Evolutionary conservation across 1,284 basidiomycete genomes (phyloP).

Genomic region (Acaromyces ingoldii): DNA sequence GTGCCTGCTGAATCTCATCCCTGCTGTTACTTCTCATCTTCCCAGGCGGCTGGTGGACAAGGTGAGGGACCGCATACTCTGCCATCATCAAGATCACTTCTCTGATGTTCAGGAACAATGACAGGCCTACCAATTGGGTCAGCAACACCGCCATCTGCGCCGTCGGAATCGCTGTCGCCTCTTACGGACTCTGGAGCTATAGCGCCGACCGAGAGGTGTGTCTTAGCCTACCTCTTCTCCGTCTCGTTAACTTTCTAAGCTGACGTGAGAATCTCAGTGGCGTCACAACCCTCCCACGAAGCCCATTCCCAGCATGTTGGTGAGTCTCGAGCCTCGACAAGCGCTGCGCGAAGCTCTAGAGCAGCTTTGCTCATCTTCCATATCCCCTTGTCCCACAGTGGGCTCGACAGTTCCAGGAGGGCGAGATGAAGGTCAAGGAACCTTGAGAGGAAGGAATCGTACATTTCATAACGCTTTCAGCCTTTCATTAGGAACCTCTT

Average conservation of each 20-base stretch:
- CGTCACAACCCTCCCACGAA: constrained; percentile 44
- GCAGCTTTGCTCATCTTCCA: neutral
- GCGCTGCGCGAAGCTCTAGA: neutral
- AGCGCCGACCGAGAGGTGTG: constrained; percentile 57
- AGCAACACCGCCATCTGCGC: constrained; percentile 56
- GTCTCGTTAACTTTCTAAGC: neutral
- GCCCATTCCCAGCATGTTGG: constrained; percentile 41
- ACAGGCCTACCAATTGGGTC: constrained; percentile 57
- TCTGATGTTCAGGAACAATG: no score
- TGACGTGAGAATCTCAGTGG: constrained; percentile 22
- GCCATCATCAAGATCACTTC: no score
- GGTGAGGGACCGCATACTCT: no score
- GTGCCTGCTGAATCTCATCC: neutral
- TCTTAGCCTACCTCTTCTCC: neutral
- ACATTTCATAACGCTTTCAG: neutral
- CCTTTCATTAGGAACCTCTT: no score
- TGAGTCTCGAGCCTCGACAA: constrained; percentile 13
- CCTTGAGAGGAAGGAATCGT: constrained; percentile 13
- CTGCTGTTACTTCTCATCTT: neutral
- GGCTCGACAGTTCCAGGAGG: constrained; percentile 49
- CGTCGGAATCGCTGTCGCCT: constrained; percentile 54
- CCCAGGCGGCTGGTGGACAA: constrained; percentile 59
- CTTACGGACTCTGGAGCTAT: constrained; percentile 56
- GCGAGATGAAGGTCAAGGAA: constrained; percentile 45
- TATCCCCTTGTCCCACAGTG: constrained; percentile 25